phyloP scores from a whole-genome alignment of 495 filamentous ascomycete species.

The Lophiostoma macrostomum region DNA sequence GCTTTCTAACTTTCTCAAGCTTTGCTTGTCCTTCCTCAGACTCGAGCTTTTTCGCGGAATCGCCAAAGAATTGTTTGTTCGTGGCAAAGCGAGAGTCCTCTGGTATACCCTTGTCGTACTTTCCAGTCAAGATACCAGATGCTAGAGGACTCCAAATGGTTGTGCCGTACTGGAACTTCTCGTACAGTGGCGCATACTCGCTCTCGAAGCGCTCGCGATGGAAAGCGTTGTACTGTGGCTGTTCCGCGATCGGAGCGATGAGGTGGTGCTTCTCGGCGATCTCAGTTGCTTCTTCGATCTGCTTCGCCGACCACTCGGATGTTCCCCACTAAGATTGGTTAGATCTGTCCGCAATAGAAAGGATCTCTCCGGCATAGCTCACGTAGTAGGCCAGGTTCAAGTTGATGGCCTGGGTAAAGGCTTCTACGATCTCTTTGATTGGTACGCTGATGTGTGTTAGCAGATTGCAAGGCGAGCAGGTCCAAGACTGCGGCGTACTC shows the following conservation, averaged over 20 bases:
- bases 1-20: constrained; percentile 45
- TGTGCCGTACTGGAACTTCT: constrained; percentile 44
- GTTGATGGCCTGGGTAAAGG: constrained; percentile 49
- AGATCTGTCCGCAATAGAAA: not conserved
- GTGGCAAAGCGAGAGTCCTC: constrained; percentile 44
- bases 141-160: constrained; percentile 46
- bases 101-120: constrained; percentile 47
- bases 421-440: constrained; percentile 52
- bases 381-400: constrained; percentile 45
- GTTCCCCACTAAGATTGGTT: constrained; percentile 51
- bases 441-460: constrained; percentile 37
- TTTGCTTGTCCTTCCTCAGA: constrained; percentile 42
- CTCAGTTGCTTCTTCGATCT: constrained; percentile 55
- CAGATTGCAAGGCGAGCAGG: not conserved
- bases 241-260: constrained; percentile 56
- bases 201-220: constrained; percentile 53
- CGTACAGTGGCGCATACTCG: constrained; percentile 44
- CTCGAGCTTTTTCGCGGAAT: constrained; percentile 36
- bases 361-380: not conserved
- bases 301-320: constrained; percentile 53
- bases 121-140: constrained; percentile 44
- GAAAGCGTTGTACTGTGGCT: constrained; percentile 58
- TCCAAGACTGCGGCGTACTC: constrained; percentile 26
- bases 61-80: constrained; percentile 39
- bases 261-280: constrained; percentile 57